Evolutionary conservation across 2,329 filamentous ascomycete genomes (phyloP), one percentile per base, ranked within the genome.

Genomic region (Cordyceps sp.): DNA sequence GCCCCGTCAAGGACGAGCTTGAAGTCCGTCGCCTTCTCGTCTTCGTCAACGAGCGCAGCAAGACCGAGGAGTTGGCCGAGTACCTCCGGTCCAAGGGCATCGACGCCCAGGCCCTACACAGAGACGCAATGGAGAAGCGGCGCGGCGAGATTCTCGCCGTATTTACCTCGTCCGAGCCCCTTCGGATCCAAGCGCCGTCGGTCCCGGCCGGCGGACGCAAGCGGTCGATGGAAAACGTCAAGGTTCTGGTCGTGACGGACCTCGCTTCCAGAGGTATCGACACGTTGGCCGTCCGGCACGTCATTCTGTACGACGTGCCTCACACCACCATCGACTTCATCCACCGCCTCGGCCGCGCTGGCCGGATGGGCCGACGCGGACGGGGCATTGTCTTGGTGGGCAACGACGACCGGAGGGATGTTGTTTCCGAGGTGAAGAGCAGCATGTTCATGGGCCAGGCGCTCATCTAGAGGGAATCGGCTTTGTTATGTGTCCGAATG

Each of bases 311-410:
- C 53, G 85, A 98, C 50, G 88, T 98, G n/a, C 90, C 90, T 5
- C 88, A 96, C 50, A 93, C 83, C 0, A 93, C 85, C 0, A 92
- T 98, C 37, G 92, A 98, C 54, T 98, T 98, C 47, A 94, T 98
- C 47, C 92, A 98, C 55, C 78, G 92, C 13, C 71, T 96, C 5
- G 90, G 90, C 13, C 71, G 90, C 35, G 84, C 90, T 2, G 90
- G 90, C 0, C 72, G 90, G 22, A 96, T 96, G 84, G 85, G 85
- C 3, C 71, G 85, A 38, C 70, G 90, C 50, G 90, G 90, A 13
- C 69, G 86, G 34, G 90, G 85, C 15, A 76, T 96, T 40, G 86
- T 96, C 19, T 61, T 98, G 23, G 82, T 94, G 2, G 88, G 86
- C 38, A 88, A 81, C 52, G 71, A 85, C 39, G 90, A 96, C 52